These are phyloP conservation scores for Pseudogymnoascus sp. DNA, from an alignment of 2,329 filamentous ascomycete genomes.

Conservation along the genomic window DNA sequence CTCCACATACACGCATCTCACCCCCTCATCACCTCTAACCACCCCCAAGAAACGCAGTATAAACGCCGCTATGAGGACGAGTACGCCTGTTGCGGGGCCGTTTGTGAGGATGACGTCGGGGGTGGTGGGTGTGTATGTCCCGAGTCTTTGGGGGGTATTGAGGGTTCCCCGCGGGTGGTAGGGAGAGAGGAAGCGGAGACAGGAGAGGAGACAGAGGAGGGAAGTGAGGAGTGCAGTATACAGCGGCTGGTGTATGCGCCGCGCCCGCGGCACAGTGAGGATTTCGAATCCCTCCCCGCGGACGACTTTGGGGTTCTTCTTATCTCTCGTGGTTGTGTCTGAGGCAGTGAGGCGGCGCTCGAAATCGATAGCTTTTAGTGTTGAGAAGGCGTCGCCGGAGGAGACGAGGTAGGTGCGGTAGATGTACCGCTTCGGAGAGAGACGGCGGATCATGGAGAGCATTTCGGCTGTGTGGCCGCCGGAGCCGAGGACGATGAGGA, in stretches of 20 bases:
- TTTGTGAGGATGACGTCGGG: slow-evolving; percentile 79
- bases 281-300: slow-evolving; percentile 48
- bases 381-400: slow-evolving; percentile 65
- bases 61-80: slow-evolving; percentile 53
- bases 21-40: slow-evolving; percentile 55
- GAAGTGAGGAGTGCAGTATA: slow-evolving; percentile 63
- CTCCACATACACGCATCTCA: slow-evolving; percentile 66
- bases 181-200: slow-evolving; percentile 44
- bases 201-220: slow-evolving; percentile 54
- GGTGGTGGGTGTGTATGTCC: slow-evolving; percentile 26
- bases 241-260: slow-evolving; percentile 73
- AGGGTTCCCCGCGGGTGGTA: slow-evolving; percentile 16
- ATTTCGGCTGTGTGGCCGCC: slow-evolving; percentile 95
- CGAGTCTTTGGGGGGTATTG: slow-evolving; percentile 22
- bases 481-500: slow-evolving; percentile 78
- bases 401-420: slow-evolving; percentile 77
- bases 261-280: slow-evolving; percentile 63
- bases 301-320: slow-evolving; percentile 16
- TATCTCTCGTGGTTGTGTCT: slow-evolving; percentile 8
- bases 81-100: slow-evolving; percentile 79
- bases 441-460: slow-evolving; percentile 68
- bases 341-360: slow-evolving; percentile 38
- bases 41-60: slow-evolving; percentile 41
- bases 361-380: slow-evolving; percentile 53
- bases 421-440: slow-evolving; percentile 40